phyloP scores from a whole-genome alignment of 768 basidiomycete genomes.

The Leccinellum luteum region DNA sequence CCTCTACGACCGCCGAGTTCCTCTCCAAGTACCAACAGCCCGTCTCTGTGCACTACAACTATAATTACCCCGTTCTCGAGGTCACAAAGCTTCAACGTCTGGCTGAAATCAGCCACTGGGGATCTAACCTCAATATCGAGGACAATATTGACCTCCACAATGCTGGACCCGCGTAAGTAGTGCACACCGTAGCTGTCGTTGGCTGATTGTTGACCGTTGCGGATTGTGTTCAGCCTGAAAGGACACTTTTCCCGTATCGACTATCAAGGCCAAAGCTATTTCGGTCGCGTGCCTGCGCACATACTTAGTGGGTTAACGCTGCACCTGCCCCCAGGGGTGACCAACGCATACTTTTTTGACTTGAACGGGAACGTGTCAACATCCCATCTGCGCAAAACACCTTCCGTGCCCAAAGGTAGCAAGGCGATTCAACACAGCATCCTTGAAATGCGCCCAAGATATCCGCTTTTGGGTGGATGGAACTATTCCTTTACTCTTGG shows the following conservation, averaged over 20 bases:
- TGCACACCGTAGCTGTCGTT: not conserved
- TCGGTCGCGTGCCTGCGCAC: conserved; percentile 63
- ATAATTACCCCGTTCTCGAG: conserved; percentile 79
- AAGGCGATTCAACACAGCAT: conserved; percentile 56
- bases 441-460: conserved; percentile 84
- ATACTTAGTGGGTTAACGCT: conserved; percentile 72
- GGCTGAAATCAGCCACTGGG: conserved; percentile 97
- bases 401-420: conserved; percentile 58
- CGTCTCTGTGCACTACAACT: conserved; percentile 74
- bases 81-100: conserved; percentile 67
- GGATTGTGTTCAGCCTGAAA: conserved; percentile 62
- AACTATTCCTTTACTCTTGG: conserved; percentile 95
- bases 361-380: conserved; percentile 95
- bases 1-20: conserved; percentile 57
- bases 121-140: conserved; percentile 89
- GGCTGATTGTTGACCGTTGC: not conserved
- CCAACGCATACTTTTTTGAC: conserved; percentile 87
- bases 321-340: conserved; percentile 79
- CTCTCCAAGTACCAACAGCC: conserved; percentile 59
- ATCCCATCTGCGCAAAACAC: conserved; percentile 72
- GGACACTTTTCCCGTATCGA: conserved; percentile 94
- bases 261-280: conserved; percentile 75
- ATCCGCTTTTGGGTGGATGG: conserved; percentile 95
- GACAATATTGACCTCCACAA: conserved; percentile 87
- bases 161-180: conserved; percentile 80